Evolutionary conservation across 768 basidiomycete species (phyloP), one percentile per base, ranked within the genome.

Genomic region (Suillus ampliporus): DNA sequence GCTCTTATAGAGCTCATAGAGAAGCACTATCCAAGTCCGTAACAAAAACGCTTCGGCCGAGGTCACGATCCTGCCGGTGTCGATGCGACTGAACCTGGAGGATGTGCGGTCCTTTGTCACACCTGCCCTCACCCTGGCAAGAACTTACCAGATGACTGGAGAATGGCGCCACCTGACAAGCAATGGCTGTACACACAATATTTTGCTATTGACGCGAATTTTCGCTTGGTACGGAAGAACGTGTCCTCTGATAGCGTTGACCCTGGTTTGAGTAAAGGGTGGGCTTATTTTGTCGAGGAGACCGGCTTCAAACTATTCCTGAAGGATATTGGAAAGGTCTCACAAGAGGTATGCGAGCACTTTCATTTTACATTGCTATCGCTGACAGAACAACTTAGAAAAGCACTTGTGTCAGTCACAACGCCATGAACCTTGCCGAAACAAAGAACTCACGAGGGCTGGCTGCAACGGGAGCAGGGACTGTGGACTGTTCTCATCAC

Each of bases 381-480:
- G n/a, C n/a, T n/a, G n/a, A 11, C n/a, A n/a, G n/a, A n/a, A n/a
- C n/a, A n/a, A n/a, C n/a, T 26, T 57, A 76, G 76, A 70, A 70
- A 57, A 70, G 70, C 19, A 71, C 62, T 13, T 79, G 31, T 6
- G 78, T 40, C 21, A 61, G 68, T 5, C 73, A 75, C 46, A 69
- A 73, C 21, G 74, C 75, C 0, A 64, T 77, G 1, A 71, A 61
- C 2, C 73, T 43, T 2, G 64, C 74, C 0, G 61, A 71, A 34
- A 57, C 65, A 28, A 8, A 61, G 54, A 40, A 4, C 19, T 0
- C 9, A 34, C 1, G 17, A 14, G 54, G 60, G 0, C 47, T 67
- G 1, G 21, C 23, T 2, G 69, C 69, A 0, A 70, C 72, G 3
- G 76, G 78, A 28, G 63, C 44, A 1, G 60, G 44, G 13, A 68